Evolutionary conservation across 2,329 filamentous ascomycete genomes (phyloP), one percentile per base, ranked within the genome.

Genomic region (Lachnellula arida): DNA sequence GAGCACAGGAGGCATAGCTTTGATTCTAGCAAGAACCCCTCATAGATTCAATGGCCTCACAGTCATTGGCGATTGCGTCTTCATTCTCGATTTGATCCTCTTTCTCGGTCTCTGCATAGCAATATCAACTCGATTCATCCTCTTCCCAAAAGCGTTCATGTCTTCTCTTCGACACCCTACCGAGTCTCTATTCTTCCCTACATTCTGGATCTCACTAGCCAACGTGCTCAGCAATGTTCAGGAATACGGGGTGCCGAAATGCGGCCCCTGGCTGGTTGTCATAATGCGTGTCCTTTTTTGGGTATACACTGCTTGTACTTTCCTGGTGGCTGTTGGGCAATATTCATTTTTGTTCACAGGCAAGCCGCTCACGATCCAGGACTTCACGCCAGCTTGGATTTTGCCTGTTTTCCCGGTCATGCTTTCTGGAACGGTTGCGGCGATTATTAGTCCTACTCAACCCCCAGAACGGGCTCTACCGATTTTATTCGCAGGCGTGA

Each of bases 371-470:
- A 76, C 74, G 9, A 72, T 89, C 19, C 80, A 83, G 51, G 83
- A 81, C 43, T 88, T 88, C 80, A 88, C 87, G 77, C 87, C 87
- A 0, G 85, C 85, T 0, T 89, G 86, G 86, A 81, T 89, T 56
- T 72, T 90, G 5, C 86, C 86, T 47, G 85, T 89, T 65, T 90
- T 89, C 70, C 86, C 86, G n/a, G 77, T 88, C 68, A 89, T 90
- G 86, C 75, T 90, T 15, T 80, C 80, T 0, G 87, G 87, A 2
- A 89, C 86, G 1, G 82, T 90, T 51, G 85, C 86, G 1, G 81
- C 81, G 0, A 80, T 86, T 58, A 86, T 89, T 52, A 78, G 81
- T 12, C 76, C 78, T 14, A 78, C 78, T 0, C 86, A 89, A 59
- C 81, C 84, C 0, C 71, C 79, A 0, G 71, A 75, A 8, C 68